Percentiles rank a stretch among this genome's conserved stretches.
phyloP scores from a whole-genome alignment of 2,329 filamentous ascomycete species.

The Bipolaris victoriae region DNA sequence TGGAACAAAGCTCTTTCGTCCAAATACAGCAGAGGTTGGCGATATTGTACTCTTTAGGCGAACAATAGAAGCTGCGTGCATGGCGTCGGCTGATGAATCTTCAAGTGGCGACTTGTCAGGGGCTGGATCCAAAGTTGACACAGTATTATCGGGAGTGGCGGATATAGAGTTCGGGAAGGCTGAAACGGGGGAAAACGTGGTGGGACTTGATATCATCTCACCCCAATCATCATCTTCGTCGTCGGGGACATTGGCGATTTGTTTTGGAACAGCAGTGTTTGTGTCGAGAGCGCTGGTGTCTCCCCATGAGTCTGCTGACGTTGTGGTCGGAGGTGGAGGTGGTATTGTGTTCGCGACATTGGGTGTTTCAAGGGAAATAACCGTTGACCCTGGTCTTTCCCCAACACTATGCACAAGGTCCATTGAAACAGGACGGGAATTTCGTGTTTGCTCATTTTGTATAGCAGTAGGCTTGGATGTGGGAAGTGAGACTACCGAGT shows the following conservation, averaged over 20 bases:
- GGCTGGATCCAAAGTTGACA: slow-evolving; percentile 20
- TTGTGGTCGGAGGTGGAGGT: slow-evolving; percentile 14
- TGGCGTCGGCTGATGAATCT: slow-evolving; percentile 23
- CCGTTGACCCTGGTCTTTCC: slow-evolving; percentile 26
- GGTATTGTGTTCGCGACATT: slow-evolving; percentile 21
- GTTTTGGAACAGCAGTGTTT: slow-evolving; percentile 7
- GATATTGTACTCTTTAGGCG: slow-evolving; percentile 42
- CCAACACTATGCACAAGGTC: slow-evolving; percentile 8
- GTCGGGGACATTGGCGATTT: slow-evolving; percentile 3
- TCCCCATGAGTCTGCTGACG: slow-evolving; percentile 25
- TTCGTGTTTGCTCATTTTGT: slow-evolving; percentile 25
- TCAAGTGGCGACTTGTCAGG: slow-evolving; percentile 17
- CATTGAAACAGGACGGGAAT: slow-evolving; percentile 25
- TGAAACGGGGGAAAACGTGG: slow-evolving; percentile 28
- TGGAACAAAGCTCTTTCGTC: slow-evolving; percentile 37
- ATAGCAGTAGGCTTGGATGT: slow-evolving; percentile 21
- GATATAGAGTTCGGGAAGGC: slow-evolving; percentile 18
- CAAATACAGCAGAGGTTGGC: slow-evolving; percentile 44
- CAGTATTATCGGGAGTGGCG: slow-evolving; percentile 14
- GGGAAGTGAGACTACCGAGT: slow-evolving; percentile 27
- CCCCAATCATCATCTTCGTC: slow-evolving; percentile 49
- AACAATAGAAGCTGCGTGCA: slow-evolving; percentile 39
- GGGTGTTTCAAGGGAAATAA: slow-evolving; percentile 21
- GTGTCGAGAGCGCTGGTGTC: slow-evolving; percentile 24
- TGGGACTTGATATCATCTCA: slow-evolving; percentile 49